phyloP scores from a whole-genome alignment of 768 basidiomycete genomes.

The Rossbeevera mucosa region DNA sequence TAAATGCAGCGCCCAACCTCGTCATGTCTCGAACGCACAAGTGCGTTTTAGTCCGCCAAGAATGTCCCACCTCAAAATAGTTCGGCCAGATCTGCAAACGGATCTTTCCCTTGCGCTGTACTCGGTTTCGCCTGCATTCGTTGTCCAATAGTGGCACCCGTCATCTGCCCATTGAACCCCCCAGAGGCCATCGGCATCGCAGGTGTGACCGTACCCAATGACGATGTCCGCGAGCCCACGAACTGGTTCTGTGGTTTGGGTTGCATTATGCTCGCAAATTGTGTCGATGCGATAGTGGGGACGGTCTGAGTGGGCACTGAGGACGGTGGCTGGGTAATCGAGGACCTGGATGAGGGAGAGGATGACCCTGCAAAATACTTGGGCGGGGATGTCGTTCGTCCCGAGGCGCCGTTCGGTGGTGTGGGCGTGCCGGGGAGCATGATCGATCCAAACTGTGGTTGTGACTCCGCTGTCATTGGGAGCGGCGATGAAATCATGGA shows the following conservation, averaged over 20 bases:
- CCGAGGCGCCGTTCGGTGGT: conserved; percentile 13
- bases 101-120: conserved; percentile 54
- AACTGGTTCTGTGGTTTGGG: conserved; percentile 16
- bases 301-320: neutral
- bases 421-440: conserved; percentile 41
- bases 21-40: neutral
- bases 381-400: conserved; percentile 15
- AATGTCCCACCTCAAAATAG: conserved; percentile 48
- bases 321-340: conserved; percentile 6
- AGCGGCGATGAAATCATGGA: conserved; percentile 15
- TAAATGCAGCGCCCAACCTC: conserved; percentile 3
- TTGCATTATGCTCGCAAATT: conserved; percentile 14
- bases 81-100: conserved; percentile 78
- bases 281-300: conserved; percentile 1
- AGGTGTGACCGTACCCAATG: conserved; percentile 8
- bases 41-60: neutral
- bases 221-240: conserved; percentile 4
- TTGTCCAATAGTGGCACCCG: conserved; percentile 10
- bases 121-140: conserved; percentile 23
- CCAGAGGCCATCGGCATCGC: conserved; percentile 10
- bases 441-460: conserved; percentile 35
- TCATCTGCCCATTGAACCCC: conserved; percentile 2
- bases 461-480: conserved; percentile 12
- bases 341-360: conserved; percentile 1
- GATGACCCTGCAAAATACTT: conserved; percentile 1